These are phyloP conservation scores for Hydrangea macrophylla DNA, from an alignment of 148 eudicot genomes.

Conservation along the genomic window DNA sequence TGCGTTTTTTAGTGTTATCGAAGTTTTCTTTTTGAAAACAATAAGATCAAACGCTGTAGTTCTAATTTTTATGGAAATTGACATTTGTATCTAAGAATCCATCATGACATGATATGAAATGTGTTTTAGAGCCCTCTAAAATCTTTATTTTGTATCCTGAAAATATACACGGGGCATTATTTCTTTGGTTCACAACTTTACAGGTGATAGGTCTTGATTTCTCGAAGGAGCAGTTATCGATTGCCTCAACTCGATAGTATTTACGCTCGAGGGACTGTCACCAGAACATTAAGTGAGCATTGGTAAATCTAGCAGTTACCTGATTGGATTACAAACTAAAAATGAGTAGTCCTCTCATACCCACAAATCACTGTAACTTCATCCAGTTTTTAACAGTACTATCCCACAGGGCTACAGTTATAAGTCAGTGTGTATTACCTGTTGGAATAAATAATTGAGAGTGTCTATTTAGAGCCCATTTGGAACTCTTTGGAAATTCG, in stretches of 20 bases:
- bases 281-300: conserved; percentile 81
- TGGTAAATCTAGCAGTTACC: conserved; percentile 33
- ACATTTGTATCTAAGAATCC: neutral
- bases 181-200: conserved; percentile 19
- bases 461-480: neutral
- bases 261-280: conserved; percentile 43
- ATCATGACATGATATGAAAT: neutral
- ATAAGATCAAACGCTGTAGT: no score
- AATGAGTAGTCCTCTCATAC: neutral
- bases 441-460: neutral
- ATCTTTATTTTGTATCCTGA: neutral
- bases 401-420: neutral
- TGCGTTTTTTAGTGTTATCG: no score
- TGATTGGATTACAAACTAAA: neutral
- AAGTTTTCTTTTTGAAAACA: no score
- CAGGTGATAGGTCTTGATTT: conserved; percentile 86
- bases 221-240: conserved; percentile 57
- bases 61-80: no score
- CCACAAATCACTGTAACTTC: no score
- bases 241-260: conserved; percentile 74
- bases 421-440: no score
- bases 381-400: neutral
- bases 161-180: neutral
- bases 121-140: neutral
- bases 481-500: no score